Evolutionary conservation across 129 eudicot genomes (phyloP), one percentile per base, ranked within the genome.

Genomic region (Helianthus tuberosus): DNA sequence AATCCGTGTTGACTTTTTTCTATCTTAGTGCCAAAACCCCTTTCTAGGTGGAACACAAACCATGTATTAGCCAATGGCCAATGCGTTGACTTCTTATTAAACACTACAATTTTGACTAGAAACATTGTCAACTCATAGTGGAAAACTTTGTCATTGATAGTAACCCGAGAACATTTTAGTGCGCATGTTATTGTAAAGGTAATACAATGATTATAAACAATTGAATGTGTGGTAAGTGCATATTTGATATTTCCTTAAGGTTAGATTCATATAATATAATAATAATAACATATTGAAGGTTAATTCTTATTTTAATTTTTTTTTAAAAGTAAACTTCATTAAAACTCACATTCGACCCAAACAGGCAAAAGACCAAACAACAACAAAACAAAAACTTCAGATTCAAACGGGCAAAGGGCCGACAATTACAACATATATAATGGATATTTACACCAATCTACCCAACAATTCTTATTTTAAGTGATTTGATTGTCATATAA

Each of bases 31-130:
- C 75, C 49, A 11, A 27, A 68, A 48, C 47, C 14, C 38, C 73
- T 71, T 71, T 6, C 8, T 39, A 52, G 71, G 73, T 52, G 77
- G 77, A 78, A 63, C 29, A 39, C 36, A 64, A 78, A 69, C 59
- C 48, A 59, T 69, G 77, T 14, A n/a, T 71, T 53, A 70, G 63
- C 62, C 54, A 23, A 68, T 69, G 15, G 55, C 27, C 68, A 68
- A 11, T 77, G 47, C 67, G 73, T 71, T 78, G 77, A 64, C 82
- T 52, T 71, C 1, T 15, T 39, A n/a, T 16, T 29, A 15, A 71
- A 61, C 15, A 49, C 4, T 72, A 12, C 15, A 9, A 41, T 11
- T 39, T 39, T 66, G 59, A 44, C 73, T 6, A n/a, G 14, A 75
- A 46, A 66, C 8, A 13, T 11, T 17, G 38, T 62, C 10, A 55